A percentile compares a stretch with the other conserved stretches of the same genome.
phyloP scores from a whole-genome alignment of 2,329 filamentous ascomycete species.

The Arthrinium phaeospermum region DNA sequence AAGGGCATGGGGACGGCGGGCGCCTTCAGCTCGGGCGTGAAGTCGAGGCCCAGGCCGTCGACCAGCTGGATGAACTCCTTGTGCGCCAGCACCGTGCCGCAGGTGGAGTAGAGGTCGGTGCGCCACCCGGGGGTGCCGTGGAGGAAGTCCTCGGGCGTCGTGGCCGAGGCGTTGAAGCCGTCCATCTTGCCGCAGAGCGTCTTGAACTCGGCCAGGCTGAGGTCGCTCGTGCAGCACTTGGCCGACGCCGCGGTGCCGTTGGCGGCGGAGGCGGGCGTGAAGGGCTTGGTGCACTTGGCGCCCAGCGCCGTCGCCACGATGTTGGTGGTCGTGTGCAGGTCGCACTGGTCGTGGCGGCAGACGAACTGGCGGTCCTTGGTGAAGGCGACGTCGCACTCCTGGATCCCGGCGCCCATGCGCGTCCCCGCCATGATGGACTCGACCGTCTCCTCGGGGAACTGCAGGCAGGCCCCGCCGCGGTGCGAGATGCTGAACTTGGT shows the following conservation, averaged over 20 bases:
- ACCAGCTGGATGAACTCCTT: conserved; percentile 67
- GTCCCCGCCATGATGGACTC: conserved; percentile 66
- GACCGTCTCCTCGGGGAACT: conserved; percentile 68
- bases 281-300: conserved; percentile 67
- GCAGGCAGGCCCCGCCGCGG: conserved; percentile 65
- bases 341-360: conserved; percentile 71
- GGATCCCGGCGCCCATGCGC: conserved; percentile 70
- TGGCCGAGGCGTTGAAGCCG: conserved; percentile 62
- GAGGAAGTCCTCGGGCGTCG: conserved; percentile 62
- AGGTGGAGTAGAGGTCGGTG: conserved; percentile 69
- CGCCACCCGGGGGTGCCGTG: conserved; percentile 65
- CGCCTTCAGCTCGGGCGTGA: conserved; percentile 72
- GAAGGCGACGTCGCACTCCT: conserved; percentile 73
- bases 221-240: conserved; percentile 74
- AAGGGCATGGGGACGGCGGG: conserved; percentile 76
- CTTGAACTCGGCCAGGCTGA: conserved; percentile 71
- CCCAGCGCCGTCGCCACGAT: conserved; percentile 67
- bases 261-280: conserved; percentile 54
- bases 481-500: conserved; percentile 66
- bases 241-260: conserved; percentile 60
- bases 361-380: conserved; percentile 70
- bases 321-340: conserved; percentile 72
- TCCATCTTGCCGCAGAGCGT: conserved; percentile 76
- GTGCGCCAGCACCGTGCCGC: conserved; percentile 66
- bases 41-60: conserved; percentile 63